These are phyloP conservation scores for Exophiala bonariae DNA, from an alignment of 2,329 filamentous ascomycete genomes.

Conservation along the genomic window DNA sequence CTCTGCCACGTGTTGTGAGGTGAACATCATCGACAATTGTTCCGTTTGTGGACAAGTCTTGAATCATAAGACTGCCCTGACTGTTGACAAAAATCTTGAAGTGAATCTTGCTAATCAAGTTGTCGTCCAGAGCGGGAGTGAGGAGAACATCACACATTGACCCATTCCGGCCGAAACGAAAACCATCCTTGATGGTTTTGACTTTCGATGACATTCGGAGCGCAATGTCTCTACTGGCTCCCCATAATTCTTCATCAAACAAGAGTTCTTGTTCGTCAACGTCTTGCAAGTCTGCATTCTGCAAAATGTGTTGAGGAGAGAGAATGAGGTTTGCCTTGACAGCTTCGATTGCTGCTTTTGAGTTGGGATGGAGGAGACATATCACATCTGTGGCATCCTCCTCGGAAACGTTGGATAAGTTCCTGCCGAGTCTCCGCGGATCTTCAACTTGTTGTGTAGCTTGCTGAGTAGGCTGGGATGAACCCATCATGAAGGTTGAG, in stretches of 20 bases:
- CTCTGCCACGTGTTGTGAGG: slow-evolving; percentile 48
- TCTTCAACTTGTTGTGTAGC: slow-evolving; percentile 81
- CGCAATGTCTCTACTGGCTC: slow-evolving; percentile 62
- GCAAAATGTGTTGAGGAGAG: slow-evolving; percentile 62
- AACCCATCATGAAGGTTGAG: slow-evolving; percentile 29
- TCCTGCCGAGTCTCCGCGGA: slow-evolving; percentile 73
- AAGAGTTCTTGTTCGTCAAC: slow-evolving; percentile 41
- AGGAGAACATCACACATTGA: slow-evolving; percentile 71
- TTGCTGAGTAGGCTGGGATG: slow-evolving; percentile 51
- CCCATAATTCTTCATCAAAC: slow-evolving; percentile 29
- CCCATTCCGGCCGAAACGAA: slow-evolving; percentile 79
- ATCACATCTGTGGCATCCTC: slow-evolving; percentile 85
- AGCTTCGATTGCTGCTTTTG: slow-evolving; percentile 69
- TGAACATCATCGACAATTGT: slow-evolving; percentile 77
- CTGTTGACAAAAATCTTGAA: slow-evolving; percentile 90
- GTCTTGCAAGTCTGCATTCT: slow-evolving; percentile 44
- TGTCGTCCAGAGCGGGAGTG: slow-evolving; percentile 66
- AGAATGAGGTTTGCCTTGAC: slow-evolving; percentile 57
- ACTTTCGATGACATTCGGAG: slow-evolving; percentile 74
- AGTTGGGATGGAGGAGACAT: slow-evolving; percentile 80
- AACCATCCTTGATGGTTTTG: slow-evolving; percentile 70
- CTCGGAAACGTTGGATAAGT: slow-evolving; percentile 79
- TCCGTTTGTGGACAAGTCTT: slow-evolving; percentile 94
- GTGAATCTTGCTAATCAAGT: slow-evolving; percentile 87
- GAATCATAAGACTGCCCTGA: slow-evolving; percentile 84